Base-by-base conservation (phyloP, 2,329 filamentous ascomycete genomes). In the Neonectria sp. region DNA sequence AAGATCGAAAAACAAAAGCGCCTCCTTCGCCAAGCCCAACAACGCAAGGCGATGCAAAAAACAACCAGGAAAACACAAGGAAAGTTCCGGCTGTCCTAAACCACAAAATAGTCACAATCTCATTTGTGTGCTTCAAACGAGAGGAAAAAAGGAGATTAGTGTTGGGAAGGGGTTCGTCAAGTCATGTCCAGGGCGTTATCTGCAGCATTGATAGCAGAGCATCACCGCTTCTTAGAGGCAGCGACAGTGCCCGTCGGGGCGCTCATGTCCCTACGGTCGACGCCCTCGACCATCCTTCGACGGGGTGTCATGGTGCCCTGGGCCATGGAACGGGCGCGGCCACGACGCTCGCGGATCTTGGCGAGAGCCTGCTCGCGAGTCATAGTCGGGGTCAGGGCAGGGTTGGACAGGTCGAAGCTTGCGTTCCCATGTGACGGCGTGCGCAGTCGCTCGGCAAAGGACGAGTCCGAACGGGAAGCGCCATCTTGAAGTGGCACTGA, bases 321-420 rank as follows among this genome's bases (percentile, higher is more conserved):
- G 5, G 90, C 90, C 64, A 92, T 88, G 78, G 91, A 93, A 72
- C 90, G 86, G 63, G 93, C 92, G 52, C 93, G 84, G 7, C 92
- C 92, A 60, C 93, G 84, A 31, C 93, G 86, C 81, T 93, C 91
- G 60, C 90, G 87, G 71, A 95, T 95, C 77, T 91, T 90, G 62
- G 91, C 91, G 17, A 95, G 86, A 4, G 93, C 93, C 79, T 94
- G 86, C 78, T 94, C 93, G 60, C 93, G 86, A 29, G 89, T 89
- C 88, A 92, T 90, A 45, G 90, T 92, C 6, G 89, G 89, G 48
- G 87, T 90, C 67, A 91, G 78, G 11, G 89, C 89, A 24, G 88
- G 87, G 76, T 90, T 87, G 67, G 81, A 86, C 46, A 82, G 76
- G 76, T 90, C 88, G 72, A 89, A 90, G 60, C 78, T 81, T 63